Evolutionary conservation across 352 stramenopile species (phyloP).

Genomic region (Phytophthora rubi): DNA sequence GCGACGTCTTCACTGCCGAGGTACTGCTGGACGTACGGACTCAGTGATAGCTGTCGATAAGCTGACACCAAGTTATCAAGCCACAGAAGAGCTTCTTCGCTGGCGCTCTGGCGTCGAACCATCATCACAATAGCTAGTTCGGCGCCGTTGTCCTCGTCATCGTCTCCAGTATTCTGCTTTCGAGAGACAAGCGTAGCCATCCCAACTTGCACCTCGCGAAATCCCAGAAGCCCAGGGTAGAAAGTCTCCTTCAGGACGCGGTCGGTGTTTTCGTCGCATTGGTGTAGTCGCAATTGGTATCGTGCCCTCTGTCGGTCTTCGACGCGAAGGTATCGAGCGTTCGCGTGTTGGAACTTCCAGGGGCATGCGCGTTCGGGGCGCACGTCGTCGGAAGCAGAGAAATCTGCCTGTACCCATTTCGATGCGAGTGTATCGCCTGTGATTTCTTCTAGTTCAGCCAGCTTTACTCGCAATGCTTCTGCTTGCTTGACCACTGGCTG

Average conservation of each 20-base stretch:
- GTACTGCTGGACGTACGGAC: constrained; percentile 31
- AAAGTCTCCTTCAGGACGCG: constrained; percentile 15
- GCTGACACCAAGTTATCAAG: constrained; percentile 31
- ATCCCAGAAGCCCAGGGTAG: constrained; percentile 8
- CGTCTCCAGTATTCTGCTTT: neutral
- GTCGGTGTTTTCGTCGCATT: constrained; percentile 15
- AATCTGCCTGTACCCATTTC: constrained; percentile 11
- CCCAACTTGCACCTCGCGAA: constrained; percentile 16
- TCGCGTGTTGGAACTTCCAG: constrained; percentile 20
- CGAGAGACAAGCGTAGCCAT: constrained; percentile 9
- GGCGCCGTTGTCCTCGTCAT: constrained; percentile 1
- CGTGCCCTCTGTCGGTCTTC: constrained; percentile 16
- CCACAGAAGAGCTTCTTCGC: constrained; percentile 19
- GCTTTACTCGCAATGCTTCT: constrained; percentile 8
- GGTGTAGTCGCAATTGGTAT: constrained; percentile 15
- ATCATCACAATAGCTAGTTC: constrained; percentile 20
- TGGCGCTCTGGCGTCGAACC: constrained; percentile 16
- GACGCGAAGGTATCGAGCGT: constrained; percentile 6
- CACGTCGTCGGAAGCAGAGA: neutral
- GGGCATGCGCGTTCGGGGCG: neutral
- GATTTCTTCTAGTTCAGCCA: constrained; percentile 8
- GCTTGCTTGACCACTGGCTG: constrained; percentile 7
- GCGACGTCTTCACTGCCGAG: constrained; percentile 23
- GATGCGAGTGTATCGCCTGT: constrained; percentile 4
- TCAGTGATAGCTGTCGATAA: constrained; percentile 24